phyloP scores from a whole-genome alignment of 805 yeast species.

The Wickerhamiella kazuoi region DNA sequence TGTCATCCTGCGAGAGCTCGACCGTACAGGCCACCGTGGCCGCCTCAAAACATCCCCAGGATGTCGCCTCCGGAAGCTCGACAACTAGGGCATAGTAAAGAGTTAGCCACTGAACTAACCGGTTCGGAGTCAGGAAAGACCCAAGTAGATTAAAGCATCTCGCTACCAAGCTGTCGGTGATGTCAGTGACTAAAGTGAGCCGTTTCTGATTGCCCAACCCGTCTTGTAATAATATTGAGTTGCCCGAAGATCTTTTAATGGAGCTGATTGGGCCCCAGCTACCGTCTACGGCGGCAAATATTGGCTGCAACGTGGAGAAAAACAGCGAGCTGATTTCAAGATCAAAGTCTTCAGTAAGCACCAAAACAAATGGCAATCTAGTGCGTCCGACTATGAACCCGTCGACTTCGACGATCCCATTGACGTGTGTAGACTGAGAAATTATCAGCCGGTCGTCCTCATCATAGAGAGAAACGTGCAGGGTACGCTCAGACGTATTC shows the following conservation, averaged over 20 bases:
- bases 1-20: neutral
- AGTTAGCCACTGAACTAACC: conserved; percentile 3
- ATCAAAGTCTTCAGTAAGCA: neutral
- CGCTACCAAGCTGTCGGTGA: conserved; percentile 1
- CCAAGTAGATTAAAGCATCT: conserved; percentile 2
- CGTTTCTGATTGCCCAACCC: neutral
- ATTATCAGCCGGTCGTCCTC: neutral
- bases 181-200: neutral
- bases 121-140: neutral
- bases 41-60: conserved; percentile 1
- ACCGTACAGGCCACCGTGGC: conserved; percentile 1
- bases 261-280: neutral
- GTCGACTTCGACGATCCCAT: neutral
- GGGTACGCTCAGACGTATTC: neutral
- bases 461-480: neutral
- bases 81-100: neutral
- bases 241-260: neutral
- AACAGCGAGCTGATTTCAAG: conserved; percentile 2
- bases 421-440: neutral
- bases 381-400: conserved; percentile 2
- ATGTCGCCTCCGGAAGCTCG: neutral
- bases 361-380: neutral
- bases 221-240: neutral
- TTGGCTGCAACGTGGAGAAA: neutral
- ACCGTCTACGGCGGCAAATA: neutral